Conservation (phyloP, 345 rosid genomes). For the Ailanthus altissimus region DNA sequence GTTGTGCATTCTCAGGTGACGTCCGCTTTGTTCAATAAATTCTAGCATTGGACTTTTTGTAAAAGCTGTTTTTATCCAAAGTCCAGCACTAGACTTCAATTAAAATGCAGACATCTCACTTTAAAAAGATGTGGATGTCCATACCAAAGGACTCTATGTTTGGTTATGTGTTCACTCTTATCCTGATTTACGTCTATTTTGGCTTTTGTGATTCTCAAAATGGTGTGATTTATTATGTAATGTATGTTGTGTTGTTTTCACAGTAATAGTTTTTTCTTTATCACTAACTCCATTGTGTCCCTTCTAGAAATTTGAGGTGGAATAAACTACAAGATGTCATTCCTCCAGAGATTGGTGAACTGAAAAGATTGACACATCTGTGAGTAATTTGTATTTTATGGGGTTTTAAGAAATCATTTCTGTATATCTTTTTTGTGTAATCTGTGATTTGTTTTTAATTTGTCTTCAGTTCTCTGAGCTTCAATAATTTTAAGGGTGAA, state of each 20-base stretch:
- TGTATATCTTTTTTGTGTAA: not conserved
- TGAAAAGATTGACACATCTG: conserved; percentile 89
- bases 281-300: conserved; percentile 20
- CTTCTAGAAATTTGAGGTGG: conserved; percentile 82
- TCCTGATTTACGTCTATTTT: not conserved
- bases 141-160: not conserved
- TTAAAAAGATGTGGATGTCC: too few species aligned
- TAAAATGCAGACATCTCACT: too few species aligned
- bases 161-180: not conserved
- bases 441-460: not conserved
- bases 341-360: conserved; percentile 88
- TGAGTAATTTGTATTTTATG: conserved; percentile 37
- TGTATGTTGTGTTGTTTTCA: not conserved
- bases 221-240: not conserved
- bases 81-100: too few species aligned
- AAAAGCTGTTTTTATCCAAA: too few species aligned
- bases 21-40: too few species aligned
- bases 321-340: conserved; percentile 89
- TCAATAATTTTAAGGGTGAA: conserved; percentile 91
- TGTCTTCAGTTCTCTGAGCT: conserved; percentile 76
- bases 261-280: conserved; percentile 9
- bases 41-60: too few species aligned
- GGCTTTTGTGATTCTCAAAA: not conserved
- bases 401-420: not conserved
- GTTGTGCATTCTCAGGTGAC: too few species aligned